These are phyloP conservation scores for Fusarium udum DNA, from an alignment of 2,329 filamentous ascomycete species.

Conservation along the genomic window DNA sequence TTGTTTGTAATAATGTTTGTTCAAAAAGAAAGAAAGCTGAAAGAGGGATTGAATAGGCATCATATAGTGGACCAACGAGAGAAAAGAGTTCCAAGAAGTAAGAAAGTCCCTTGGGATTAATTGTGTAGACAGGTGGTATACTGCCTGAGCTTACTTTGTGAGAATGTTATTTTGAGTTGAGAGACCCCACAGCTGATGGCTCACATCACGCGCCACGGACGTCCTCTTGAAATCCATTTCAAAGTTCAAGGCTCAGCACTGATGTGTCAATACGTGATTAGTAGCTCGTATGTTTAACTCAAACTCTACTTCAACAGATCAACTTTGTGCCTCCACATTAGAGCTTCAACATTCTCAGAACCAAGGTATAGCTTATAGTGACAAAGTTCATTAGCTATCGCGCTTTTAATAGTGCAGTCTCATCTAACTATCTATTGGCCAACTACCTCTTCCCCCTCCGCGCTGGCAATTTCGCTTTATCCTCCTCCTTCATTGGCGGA, in stretches of 20 bases:
- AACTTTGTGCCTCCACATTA: too few species aligned
- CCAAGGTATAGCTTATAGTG: neutral
- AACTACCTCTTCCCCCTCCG: neutral
- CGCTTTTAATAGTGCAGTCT: neutral
- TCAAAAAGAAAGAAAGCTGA: too few species aligned
- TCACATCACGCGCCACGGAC: too few species aligned
- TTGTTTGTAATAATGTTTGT: neutral
- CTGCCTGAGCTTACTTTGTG: too few species aligned
- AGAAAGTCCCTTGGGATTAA: too few species aligned
- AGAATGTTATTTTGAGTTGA: too few species aligned
- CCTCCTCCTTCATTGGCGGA: neutral
- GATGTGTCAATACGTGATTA: neutral
- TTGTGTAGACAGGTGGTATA: too few species aligned
- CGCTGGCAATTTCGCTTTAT: neutral
- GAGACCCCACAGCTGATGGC: too few species aligned
- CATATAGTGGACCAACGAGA: too few species aligned
- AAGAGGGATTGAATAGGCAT: too few species aligned
- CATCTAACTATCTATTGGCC: neutral
- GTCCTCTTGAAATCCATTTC: too few species aligned
- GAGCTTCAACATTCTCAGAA: neutral
- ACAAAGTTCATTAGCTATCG: neutral
- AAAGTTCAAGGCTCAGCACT: neutral
- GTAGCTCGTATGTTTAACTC: accelerated
- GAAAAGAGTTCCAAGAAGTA: too few species aligned
- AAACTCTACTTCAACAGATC: neutral